Evolutionary conservation across 768 basidiomycete species (phyloP).

Genomic region (Suillus variegatus): DNA sequence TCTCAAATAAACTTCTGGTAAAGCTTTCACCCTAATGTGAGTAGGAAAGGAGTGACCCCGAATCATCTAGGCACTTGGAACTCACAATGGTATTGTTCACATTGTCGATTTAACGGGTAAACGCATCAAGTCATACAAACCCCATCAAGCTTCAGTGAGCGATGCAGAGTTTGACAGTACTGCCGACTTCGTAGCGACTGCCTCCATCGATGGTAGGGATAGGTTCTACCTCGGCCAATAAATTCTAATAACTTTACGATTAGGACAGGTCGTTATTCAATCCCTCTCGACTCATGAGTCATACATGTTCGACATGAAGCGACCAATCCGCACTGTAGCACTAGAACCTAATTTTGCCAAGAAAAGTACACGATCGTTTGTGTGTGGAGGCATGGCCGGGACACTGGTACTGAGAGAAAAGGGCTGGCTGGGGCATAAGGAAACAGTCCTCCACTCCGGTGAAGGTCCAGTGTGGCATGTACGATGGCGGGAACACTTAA

Average conservation of each 20-base stretch:
- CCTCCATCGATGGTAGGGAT: conserved; percentile 86
- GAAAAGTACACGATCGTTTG: conserved; percentile 72
- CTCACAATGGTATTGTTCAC: conserved; percentile 91
- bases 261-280: conserved; percentile 90
- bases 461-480: conserved; percentile 96
- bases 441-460: conserved; percentile 75
- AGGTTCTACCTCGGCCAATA: neutral
- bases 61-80: conserved; percentile 74
- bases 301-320: conserved; percentile 87
- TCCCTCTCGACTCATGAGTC: conserved; percentile 78
- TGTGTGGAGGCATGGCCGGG: conserved; percentile 92
- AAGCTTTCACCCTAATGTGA: neutral
- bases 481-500: conserved; percentile 81
- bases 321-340: conserved; percentile 87
- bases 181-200: conserved; percentile 88
- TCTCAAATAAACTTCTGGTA: conserved; percentile 76
- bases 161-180: conserved; percentile 85
- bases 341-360: conserved; percentile 91
- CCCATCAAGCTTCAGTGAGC: conserved; percentile 83
- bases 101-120: conserved; percentile 78
- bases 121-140: conserved; percentile 86
- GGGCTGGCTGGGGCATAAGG: conserved; percentile 95
- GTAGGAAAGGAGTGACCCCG: neutral
- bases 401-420: conserved; percentile 88
- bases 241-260: conserved; percentile 2